Base-by-base conservation (phyloP, 2,329 filamentous ascomycete species). In the Tricladium varicosporioides region DNA sequence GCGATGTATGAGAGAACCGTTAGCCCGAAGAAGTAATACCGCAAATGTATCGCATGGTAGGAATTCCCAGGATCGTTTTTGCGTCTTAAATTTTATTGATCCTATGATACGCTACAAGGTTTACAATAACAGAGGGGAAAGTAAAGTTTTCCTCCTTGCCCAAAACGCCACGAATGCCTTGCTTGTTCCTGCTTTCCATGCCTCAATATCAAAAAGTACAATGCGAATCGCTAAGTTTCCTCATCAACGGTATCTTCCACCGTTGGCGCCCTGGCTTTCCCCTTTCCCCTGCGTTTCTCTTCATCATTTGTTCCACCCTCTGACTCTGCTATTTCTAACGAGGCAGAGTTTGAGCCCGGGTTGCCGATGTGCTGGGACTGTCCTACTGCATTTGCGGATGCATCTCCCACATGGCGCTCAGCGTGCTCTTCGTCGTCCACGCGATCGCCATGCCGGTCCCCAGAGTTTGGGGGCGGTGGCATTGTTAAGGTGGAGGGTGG, bases 191-290 rank as follows among this genome's bases (percentile, higher is more conserved):
- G 36, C 36, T 40, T 40, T 40, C 11, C 10, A 11, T 40, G 36
- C 36, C 36, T 11, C n/a, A 11, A 40, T 40, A 40, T 5, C n/a
- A 40, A 40, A 40, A 13, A 4, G 11, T 13, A n/a, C n/a, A 13
- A 40, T 13, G n/a, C 36, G 10, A 40, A 40, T 13, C n/a, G 36
- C n/a, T 40, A 15, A 36, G 19, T n/a, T 62, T 53, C 69, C 27
- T 75, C 73, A 53, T 77, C 75, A 2, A 65, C 66, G 9, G 67
- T 73, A 53, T 80, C 78, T 61, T 80, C 77, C 5, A 81, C 72
- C 3, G 78, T 78, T 10, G 71, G 78, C 4, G 75, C 76, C 57
- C 69, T 78, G 1, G 69, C 76, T 62, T 78, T 80, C 7, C 74
- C 74, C 63, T 78, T 79, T 10, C 61, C 63, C 48, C 56, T 61